Evolutionary conservation across 169 alveolate species (phyloP).

Genomic region (Eimeria falciformis): DNA sequence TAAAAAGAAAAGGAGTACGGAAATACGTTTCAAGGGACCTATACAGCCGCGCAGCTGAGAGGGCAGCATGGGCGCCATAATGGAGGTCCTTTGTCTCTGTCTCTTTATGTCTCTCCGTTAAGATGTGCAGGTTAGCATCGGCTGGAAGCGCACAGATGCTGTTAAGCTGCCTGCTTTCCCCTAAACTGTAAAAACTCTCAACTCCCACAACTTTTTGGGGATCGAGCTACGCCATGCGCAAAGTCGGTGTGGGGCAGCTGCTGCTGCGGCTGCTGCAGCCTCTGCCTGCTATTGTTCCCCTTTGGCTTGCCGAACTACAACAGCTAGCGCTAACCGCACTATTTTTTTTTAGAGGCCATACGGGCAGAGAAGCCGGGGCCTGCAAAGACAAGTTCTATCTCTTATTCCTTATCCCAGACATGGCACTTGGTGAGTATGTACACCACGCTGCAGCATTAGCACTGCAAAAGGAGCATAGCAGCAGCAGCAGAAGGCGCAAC

Average conservation of each 20-base stretch:
- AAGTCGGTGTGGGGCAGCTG: not conserved
- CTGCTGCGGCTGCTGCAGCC: constrained; percentile 72
- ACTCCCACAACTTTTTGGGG: too few species aligned
- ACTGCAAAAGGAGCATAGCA: not conserved
- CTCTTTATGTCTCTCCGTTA: too few species aligned
- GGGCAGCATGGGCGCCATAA: too few species aligned
- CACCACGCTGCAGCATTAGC: not conserved
- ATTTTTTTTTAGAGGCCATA: constrained; percentile 1
- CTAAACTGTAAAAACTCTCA: too few species aligned
- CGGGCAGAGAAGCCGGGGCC: not conserved
- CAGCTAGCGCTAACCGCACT: constrained; percentile 23
- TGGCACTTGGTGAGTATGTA: constrained; percentile 41
- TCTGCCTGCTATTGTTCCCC: constrained; percentile 35
- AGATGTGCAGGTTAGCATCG: too few species aligned
- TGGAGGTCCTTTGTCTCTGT: too few species aligned
- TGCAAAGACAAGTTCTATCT: constrained; percentile 13
- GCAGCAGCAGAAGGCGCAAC: constrained; percentile 8
- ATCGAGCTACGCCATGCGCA: too few species aligned
- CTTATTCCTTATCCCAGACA: constrained; percentile 9
- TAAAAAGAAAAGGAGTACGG: too few species aligned
- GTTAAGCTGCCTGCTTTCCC: too few species aligned
- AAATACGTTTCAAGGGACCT: too few species aligned
- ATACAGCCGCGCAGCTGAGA: too few species aligned
- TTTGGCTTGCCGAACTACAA: constrained; percentile 19
- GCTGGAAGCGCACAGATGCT: too few species aligned